These are phyloP conservation scores for Xylaria sp. DNA, from an alignment of 495 filamentous ascomycete species.

Conservation along the genomic window DNA sequence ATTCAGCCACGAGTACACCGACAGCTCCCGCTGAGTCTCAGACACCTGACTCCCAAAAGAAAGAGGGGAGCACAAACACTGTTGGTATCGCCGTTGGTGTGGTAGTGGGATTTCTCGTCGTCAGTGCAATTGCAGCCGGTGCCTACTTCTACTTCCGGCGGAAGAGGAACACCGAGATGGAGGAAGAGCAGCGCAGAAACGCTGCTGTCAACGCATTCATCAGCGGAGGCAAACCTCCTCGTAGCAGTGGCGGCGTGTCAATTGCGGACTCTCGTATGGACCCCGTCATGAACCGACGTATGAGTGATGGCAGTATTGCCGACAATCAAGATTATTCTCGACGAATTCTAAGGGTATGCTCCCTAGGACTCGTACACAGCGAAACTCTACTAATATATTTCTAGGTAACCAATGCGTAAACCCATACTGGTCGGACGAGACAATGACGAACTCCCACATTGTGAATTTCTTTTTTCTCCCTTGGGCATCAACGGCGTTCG, in stretches of 20 bases:
- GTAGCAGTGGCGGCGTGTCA: constrained; percentile 62
- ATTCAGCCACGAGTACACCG: not conserved
- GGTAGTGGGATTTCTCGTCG: constrained; percentile 80
- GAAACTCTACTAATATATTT: constrained; percentile 35
- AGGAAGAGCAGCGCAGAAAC: constrained; percentile 81
- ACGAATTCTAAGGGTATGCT: constrained; percentile 86
- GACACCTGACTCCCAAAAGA: not conserved
- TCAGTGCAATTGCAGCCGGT: constrained; percentile 70
- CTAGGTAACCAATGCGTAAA: constrained; percentile 66
- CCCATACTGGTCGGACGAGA: constrained; percentile 45
- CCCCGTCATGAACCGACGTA: constrained; percentile 84
- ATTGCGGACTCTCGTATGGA: constrained; percentile 87
- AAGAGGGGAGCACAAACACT: constrained; percentile 36
- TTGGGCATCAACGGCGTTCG: constrained; percentile 61
- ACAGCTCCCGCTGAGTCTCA: not conserved
- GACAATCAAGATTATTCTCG: constrained; percentile 98
- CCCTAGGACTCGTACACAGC: not conserved
- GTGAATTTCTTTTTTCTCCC: constrained; percentile 45
- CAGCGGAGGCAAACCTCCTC: constrained; percentile 61
- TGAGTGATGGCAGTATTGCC: constrained; percentile 96
- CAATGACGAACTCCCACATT: constrained; percentile 57
- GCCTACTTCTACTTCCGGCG: constrained; percentile 78
- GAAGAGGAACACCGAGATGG: constrained; percentile 72
- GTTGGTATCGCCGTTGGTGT: constrained; percentile 88
- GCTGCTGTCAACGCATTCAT: constrained; percentile 72